Conservation (phyloP, 1,284 basidiomycete genomes). For the Ceratobasidium sp. region DNA sequence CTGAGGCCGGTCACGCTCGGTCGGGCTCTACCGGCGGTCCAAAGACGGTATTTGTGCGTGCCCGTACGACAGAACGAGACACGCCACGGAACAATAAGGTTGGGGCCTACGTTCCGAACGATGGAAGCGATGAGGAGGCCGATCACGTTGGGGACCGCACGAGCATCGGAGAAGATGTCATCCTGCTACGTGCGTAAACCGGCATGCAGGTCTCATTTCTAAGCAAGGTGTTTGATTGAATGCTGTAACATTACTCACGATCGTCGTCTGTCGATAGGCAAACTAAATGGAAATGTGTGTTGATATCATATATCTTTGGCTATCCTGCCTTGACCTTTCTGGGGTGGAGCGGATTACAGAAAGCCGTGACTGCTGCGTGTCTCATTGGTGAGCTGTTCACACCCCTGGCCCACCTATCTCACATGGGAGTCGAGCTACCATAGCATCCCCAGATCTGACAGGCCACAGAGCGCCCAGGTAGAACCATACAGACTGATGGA, state of each 20-base stretch:
- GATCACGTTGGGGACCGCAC: slow-evolving; percentile 38
- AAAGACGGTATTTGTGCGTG: slow-evolving; percentile 38
- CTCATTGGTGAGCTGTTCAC: slow-evolving; percentile 12
- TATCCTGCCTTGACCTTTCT: slow-evolving; percentile 5
- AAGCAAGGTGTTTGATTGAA: neutral
- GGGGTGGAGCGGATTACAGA: neutral
- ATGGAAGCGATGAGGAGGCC: slow-evolving; percentile 39
- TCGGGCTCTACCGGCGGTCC: slow-evolving; percentile 13
- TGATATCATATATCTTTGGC: slow-evolving; percentile 10
- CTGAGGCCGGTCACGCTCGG: slow-evolving; percentile 23
- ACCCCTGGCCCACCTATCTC: slow-evolving; percentile 25
- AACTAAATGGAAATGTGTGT: slow-evolving; percentile 17
- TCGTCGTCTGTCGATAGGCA: slow-evolving; percentile 17
- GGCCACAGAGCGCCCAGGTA: neutral
- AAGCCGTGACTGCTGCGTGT: neutral
- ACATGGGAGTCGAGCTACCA: slow-evolving; percentile 19
- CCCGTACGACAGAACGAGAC: slow-evolving; percentile 38
- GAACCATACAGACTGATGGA: slow-evolving; percentile 11
- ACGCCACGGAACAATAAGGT: neutral
- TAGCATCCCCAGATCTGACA: slow-evolving; percentile 23
- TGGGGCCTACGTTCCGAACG: slow-evolving; percentile 30
- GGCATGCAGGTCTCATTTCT: neutral
- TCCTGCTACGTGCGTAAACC: slow-evolving; percentile 14
- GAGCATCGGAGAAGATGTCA: slow-evolving; percentile 35
- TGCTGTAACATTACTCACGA: slow-evolving; percentile 20